Evolutionary conservation across 257 asterid genomes (phyloP).

Genomic region (Cynanchum wilfordii): DNA sequence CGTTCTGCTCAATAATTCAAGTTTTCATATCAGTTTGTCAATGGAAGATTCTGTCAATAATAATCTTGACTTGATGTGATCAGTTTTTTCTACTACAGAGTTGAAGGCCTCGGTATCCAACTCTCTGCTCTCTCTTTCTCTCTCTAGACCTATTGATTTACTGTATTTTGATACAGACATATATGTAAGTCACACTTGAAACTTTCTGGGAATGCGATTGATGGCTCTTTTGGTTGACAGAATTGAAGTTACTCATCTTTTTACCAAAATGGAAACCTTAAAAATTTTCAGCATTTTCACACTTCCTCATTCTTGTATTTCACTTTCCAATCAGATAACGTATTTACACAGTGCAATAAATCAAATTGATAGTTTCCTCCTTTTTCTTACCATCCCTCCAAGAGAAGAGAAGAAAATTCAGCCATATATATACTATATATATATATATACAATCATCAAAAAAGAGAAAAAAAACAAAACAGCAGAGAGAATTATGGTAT

Average conservation of each 20-base stretch:
- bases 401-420: background rate
- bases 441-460: background rate
- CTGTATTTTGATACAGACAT: background rate
- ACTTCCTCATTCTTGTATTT: background rate
- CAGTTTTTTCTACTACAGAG: background rate
- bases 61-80: background rate
- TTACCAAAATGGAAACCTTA: background rate
- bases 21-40: background rate
- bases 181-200: background rate
- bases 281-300: background rate
- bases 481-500: background rate
- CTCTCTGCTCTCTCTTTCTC: background rate
- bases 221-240: background rate
- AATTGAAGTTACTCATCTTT: background rate
- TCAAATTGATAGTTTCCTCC: too few species aligned
- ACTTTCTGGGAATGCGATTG: background rate
- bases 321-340: background rate
- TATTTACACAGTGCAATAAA: background rate
- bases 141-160: background rate
- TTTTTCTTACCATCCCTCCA: background rate
- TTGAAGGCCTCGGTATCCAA: background rate
- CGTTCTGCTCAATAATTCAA: background rate
- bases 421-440: background rate
- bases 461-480: background rate
- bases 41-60: background rate